Base-by-base conservation (phyloP, 2,329 filamentous ascomycete species). In the Thielaviopsis populi region DNA sequence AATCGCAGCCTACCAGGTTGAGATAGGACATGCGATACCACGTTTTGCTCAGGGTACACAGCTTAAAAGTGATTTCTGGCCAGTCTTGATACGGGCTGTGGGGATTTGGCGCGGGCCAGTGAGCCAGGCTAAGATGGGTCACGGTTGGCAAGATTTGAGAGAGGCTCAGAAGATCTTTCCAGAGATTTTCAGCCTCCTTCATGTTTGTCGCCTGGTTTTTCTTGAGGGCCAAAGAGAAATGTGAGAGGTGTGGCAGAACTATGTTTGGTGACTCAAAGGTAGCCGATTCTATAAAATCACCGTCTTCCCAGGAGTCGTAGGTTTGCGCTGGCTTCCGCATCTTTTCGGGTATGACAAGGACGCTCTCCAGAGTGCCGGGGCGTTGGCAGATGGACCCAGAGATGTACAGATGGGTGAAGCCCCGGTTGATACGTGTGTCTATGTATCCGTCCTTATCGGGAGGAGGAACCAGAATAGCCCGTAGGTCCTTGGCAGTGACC, bases 271-370 rank as follows among this genome's bases (percentile, higher is more conserved):
- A 46, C 15, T 61, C 59, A 30, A 15, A 33, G 22, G 22, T 22
- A 40, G 40, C 43, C 3, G 59, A 43, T 19, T 43, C 40, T 2
- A 5, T 61, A 24, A 46, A 19, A 3, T 43, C 59, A 10, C 33
- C 59, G 24, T 61, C 59, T 46, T 61, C 59, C 59, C 59, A 61
- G 5, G 59, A 61, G 7, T 61, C 59, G 42, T 27, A 48, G 15
- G 43, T 22, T 5, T 33, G n/a, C 5, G 15, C 11, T 8, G 41
- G 40, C 15, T 48, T 61, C 13, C 59, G 59, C 42, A 46, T 19
- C 5, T 19, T 17, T n/a, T 61, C 42, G 2, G 59, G 42, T 13
- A 61, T 46, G 19, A 61, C 24, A 24, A 61, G 41, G n/a, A 46
- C n/a, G 30, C 42, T 61, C 15, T 11, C 40, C 59, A 61, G 59